Percentiles rank a stretch among this genome's conserved stretches.
Evolutionary conservation across 441 rosid species (phyloP).

Genomic region (Brassica balearica): DNA sequence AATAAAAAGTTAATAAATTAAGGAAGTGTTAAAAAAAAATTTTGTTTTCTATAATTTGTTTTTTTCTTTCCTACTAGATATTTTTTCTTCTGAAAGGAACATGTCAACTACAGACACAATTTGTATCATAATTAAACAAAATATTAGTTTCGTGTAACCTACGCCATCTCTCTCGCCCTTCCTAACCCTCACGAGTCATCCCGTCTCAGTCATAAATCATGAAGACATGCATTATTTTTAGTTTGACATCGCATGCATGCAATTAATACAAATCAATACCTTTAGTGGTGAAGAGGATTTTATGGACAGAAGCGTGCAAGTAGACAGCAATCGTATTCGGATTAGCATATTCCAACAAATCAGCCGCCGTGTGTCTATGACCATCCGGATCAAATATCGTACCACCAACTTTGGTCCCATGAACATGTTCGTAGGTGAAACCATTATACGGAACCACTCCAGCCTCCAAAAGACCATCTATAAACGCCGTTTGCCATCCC

Average conservation of each 20-base stretch:
- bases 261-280: slow-evolving; percentile 10
- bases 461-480: slow-evolving; percentile 51
- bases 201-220: background rate
- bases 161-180: background rate
- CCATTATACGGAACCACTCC: slow-evolving; percentile 53
- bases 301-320: slow-evolving; percentile 51
- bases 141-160: background rate
- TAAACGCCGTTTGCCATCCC: slow-evolving; percentile 53
- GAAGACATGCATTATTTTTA: background rate
- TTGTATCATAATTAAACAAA: no score
- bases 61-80: background rate
- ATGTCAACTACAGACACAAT: no score
- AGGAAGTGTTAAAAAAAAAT: background rate
- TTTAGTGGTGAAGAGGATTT: slow-evolving; percentile 39
- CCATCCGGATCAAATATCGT: slow-evolving; percentile 47
- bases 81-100: no score
- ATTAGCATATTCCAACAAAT: slow-evolving; percentile 53
- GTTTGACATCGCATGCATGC: slow-evolving; percentile 1
- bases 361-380: slow-evolving; percentile 51
- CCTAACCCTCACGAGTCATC: background rate
- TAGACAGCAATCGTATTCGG: slow-evolving; percentile 38
- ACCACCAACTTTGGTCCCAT: slow-evolving; percentile 52
- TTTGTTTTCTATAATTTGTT: no score
- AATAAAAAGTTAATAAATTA: background rate
- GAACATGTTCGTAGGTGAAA: slow-evolving; percentile 46